Evolutionary conservation across 2,329 filamentous ascomycete species (phyloP), one percentile per base, ranked within the genome.

Genomic region (Xylariales sp.): DNA sequence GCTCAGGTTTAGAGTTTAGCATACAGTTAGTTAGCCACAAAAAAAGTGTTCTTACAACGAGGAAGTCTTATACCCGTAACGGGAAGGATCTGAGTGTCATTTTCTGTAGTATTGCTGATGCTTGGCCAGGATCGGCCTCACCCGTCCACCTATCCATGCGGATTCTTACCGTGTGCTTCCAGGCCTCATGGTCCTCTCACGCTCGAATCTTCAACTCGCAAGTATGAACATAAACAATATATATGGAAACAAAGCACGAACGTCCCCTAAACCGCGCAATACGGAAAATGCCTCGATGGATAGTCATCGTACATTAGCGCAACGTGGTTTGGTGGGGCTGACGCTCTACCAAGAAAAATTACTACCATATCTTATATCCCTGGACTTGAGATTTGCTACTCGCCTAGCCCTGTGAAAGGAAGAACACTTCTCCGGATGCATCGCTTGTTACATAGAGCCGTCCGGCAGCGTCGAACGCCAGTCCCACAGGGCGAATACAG

Each of bases 371-470:
- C 23, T 23, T 23, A 41, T 12, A 12, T 12, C 39, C 10, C 3
- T 10, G 4, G 12, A 41, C 14, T 48, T 34, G 45, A n/a, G 14
- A 28, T 48, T 45, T 49, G 16, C 10, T 49, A 12, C 10, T 36
- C 32, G 8, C 18, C 34, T 57, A 69, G 5, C 34, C 39, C 48
- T 60, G 52, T 14, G 66, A 69, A 53, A 77, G 69, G 65, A 77
- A 55, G 32, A 77, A 78, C 2, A 78, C 32, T 77, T 89, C 86
- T 0, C 86, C 87, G 0, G 84, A 86, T 0, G 81, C 71, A 73
- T 89, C 87, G 43, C 82, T 84, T 59, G 80, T 84, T 76, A 88
- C 83, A 75, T 84, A 89, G 30, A 89, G 76, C 3, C 85, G 75
- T 0, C 85, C 85, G n/a, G 76, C 70, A 2, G 63, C 69, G 71